Conservation (phyloP, 202 grass and related monocot genomes). For the Carex sylvatica region DNA sequence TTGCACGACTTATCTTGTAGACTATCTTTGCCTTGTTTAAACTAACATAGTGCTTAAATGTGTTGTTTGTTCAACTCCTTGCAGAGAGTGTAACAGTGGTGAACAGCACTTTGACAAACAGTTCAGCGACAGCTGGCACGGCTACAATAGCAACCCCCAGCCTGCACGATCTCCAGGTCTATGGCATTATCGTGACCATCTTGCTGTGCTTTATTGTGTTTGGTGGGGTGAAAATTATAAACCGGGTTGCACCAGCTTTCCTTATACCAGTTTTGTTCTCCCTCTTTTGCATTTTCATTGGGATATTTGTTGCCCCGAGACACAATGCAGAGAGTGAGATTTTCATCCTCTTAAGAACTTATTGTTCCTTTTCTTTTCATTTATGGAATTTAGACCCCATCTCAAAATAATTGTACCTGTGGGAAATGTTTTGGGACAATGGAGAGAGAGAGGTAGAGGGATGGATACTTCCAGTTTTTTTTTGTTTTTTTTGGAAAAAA, state of each 20-base stretch:
- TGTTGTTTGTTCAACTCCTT: slow-evolving; percentile 1
- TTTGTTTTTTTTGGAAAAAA: slow-evolving; percentile 23
- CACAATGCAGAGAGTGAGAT: slow-evolving; percentile 77
- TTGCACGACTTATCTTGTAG: background rate
- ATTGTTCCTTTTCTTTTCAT: background rate
- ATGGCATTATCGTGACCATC: slow-evolving; percentile 90
- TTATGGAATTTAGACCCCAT: background rate
- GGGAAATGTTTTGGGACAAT: slow-evolving; percentile 9
- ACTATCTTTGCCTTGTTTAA: background rate
- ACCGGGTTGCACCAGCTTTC: slow-evolving; percentile 92
- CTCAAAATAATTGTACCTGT: background rate
- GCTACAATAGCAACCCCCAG: slow-evolving; percentile 83
- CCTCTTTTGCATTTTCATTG: slow-evolving; percentile 88
- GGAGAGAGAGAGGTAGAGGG: background rate
- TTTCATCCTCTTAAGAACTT: slow-evolving; percentile 14
- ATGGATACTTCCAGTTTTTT: background rate
- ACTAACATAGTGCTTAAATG: background rate
- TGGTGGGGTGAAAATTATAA: slow-evolving; percentile 99
- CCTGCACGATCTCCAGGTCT: slow-evolving; percentile 94
- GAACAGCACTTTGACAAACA: slow-evolving; percentile 73
- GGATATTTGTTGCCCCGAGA: slow-evolving; percentile 88
- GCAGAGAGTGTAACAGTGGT: slow-evolving; percentile 87
- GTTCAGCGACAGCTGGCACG: slow-evolving; percentile 51
- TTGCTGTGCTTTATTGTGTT: slow-evolving; percentile 98
- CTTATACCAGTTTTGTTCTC: slow-evolving; percentile 94